These are phyloP conservation scores for Nothopassalora personata DNA, from an alignment of 2,329 filamentous ascomycete species.

Conservation along the genomic window DNA sequence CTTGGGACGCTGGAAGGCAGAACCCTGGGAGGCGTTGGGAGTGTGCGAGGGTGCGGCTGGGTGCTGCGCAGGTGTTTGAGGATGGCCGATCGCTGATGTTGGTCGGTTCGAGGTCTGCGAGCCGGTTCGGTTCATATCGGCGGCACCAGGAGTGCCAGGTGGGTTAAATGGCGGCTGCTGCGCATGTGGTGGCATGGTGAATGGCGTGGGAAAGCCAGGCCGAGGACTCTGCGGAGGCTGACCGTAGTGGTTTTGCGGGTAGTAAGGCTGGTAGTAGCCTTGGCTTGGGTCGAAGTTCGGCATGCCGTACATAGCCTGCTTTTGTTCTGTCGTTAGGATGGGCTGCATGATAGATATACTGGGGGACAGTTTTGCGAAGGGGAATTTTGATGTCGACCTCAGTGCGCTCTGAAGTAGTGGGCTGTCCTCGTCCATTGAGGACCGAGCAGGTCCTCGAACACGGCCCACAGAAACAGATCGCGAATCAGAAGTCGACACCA, in stretches of 20 bases:
- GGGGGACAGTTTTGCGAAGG: background rate
- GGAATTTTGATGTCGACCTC: background rate
- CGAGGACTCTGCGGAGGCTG: constrained; percentile 42
- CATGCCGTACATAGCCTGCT: constrained; percentile 59
- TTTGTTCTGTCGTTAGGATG: constrained; percentile 36
- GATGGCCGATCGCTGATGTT: constrained; percentile 56
- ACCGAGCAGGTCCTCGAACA: constrained; percentile 10
- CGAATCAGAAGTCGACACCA: constrained; percentile 6
- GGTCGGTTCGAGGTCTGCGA: constrained; percentile 69
- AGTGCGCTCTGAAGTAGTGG: constrained; percentile 9
- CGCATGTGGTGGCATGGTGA: constrained; percentile 40
- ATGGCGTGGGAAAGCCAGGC: constrained; percentile 43
- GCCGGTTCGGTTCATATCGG: constrained; percentile 70
- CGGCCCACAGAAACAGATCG: constrained; percentile 16
- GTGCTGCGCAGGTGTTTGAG: constrained; percentile 53
- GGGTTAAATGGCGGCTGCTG: constrained; percentile 55
- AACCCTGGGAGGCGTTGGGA: constrained; percentile 26
- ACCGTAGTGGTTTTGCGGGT: constrained; percentile 51
- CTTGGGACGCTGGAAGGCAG: constrained; percentile 58
- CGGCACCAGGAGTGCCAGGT: constrained; percentile 33
- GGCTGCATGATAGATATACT: constrained; percentile 7
- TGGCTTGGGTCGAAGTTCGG: constrained; percentile 46
- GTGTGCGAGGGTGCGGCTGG: constrained; percentile 51
- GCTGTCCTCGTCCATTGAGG: constrained; percentile 16
- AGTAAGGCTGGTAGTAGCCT: constrained; percentile 43